A percentile compares a stretch with the other conserved stretches of the same genome.
These are phyloP conservation scores for Rhododendron griersonianum DNA, from an alignment of 148 eudicot genomes.

Conservation along the genomic window DNA sequence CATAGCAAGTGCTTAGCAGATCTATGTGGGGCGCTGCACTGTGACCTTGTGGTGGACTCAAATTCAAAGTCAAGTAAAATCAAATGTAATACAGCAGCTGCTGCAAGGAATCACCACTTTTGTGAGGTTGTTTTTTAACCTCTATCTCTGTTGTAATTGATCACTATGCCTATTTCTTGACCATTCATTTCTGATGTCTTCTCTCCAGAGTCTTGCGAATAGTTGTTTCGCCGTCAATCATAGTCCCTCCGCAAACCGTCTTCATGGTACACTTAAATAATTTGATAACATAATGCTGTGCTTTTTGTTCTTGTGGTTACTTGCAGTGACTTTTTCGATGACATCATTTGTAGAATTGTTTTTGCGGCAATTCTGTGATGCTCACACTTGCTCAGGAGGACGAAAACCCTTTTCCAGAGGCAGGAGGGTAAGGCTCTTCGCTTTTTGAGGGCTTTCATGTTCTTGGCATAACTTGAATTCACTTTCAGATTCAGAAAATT, in stretches of 20 bases:
- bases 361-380: constrained; percentile 86
- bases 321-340: not conserved
- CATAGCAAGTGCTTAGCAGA: constrained; percentile 85
- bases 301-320: not conserved
- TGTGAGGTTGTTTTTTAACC: constrained; percentile 68
- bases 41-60: constrained; percentile 60
- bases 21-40: constrained; percentile 88
- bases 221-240: constrained; percentile 69
- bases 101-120: constrained; percentile 67
- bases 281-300: not conserved
- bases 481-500: not conserved
- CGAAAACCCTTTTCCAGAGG: constrained; percentile 71
- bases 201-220: constrained; percentile 72
- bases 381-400: constrained; percentile 73
- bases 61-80: constrained; percentile 38
- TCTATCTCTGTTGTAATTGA: constrained; percentile 3
- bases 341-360: constrained; percentile 53
- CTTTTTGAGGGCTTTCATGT: not conserved
- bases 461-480: not conserved
- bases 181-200: constrained; percentile 4
- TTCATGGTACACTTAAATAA: constrained; percentile 59
- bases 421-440: constrained; percentile 51
- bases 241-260: constrained; percentile 76
- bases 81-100: constrained; percentile 92
- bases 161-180: constrained; percentile 4